phyloP scores from a whole-genome alignment of 148 eudicot genomes.

The Limonium bicolor region DNA sequence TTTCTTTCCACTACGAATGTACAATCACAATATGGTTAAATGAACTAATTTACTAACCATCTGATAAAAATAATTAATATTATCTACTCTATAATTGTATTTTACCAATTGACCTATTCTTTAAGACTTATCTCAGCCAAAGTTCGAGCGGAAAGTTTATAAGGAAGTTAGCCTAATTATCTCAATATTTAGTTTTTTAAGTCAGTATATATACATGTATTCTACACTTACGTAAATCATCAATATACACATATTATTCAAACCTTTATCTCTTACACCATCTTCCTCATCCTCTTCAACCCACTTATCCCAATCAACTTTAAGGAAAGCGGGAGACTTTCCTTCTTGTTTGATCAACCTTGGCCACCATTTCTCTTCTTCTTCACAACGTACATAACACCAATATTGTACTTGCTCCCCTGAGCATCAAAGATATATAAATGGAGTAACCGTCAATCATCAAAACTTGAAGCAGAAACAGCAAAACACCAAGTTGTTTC shows the following conservation, averaged over 20 bases:
- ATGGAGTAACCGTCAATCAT: too few species aligned
- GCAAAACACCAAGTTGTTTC: not conserved
- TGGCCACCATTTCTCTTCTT: slow-evolving; percentile 72
- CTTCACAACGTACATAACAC: slow-evolving; percentile 50
- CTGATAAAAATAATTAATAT: not conserved
- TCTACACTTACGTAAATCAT: not conserved
- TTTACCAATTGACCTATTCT: too few species aligned
- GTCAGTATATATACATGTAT: not conserved
- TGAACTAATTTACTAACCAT: not conserved
- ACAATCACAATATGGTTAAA: too few species aligned
- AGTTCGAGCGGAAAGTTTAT: not conserved
- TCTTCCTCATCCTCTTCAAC: slow-evolving; percentile 75
- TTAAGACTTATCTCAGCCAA: not conserved
- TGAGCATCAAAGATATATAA: slow-evolving; percentile 10
- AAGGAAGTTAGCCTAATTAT: not conserved
- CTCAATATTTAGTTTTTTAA: not conserved
- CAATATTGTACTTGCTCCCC: slow-evolving; percentile 53
- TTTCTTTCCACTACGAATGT: too few species aligned
- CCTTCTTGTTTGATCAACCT: slow-evolving; percentile 55
- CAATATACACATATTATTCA: not conserved
- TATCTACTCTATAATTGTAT: too few species aligned
- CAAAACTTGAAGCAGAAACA: not conserved
- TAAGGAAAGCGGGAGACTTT: slow-evolving; percentile 47
- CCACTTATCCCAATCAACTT: slow-evolving; percentile 90
- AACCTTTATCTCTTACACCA: slow-evolving; percentile 22